phyloP scores from a whole-genome alignment of 257 asterid genomes.

The Solanum arcanum region DNA sequence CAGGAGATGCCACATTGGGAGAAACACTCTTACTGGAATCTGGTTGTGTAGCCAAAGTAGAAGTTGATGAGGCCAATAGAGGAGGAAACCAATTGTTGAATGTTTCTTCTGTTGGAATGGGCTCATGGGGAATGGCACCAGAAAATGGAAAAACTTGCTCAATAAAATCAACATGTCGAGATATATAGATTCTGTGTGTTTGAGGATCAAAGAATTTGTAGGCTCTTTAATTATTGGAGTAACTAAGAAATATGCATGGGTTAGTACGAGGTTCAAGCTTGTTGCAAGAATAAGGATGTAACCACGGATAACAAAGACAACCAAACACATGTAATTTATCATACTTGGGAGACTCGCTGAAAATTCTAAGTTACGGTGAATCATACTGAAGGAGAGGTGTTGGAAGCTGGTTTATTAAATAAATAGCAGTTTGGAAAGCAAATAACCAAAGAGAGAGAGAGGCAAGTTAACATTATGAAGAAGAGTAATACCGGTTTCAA shows the following conservation, averaged over 20 bases:
- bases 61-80: background rate
- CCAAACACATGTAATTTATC: background rate
- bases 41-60: background rate
- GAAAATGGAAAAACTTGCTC: background rate
- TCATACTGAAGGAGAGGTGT: background rate
- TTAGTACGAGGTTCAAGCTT: no score
- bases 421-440: background rate
- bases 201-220: background rate
- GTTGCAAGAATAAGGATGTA: background rate
- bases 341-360: background rate
- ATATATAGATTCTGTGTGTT: background rate
- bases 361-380: background rate
- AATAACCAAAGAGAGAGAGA: background rate
- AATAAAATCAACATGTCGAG: background rate
- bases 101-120: background rate
- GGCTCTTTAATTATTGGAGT: background rate
- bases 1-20: background rate
- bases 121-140: background rate
- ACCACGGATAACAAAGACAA: background rate
- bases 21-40: background rate
- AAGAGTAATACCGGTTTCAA: background rate
- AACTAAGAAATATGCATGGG: background rate
- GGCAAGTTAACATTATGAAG: background rate
- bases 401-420: background rate
- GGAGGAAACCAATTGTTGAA: background rate